A percentile compares a stretch with the other conserved stretches of the same genome.
phyloP scores from a whole-genome alignment of 371 early-diverging fungal genomes.

The Actinomucor elegans region DNA sequence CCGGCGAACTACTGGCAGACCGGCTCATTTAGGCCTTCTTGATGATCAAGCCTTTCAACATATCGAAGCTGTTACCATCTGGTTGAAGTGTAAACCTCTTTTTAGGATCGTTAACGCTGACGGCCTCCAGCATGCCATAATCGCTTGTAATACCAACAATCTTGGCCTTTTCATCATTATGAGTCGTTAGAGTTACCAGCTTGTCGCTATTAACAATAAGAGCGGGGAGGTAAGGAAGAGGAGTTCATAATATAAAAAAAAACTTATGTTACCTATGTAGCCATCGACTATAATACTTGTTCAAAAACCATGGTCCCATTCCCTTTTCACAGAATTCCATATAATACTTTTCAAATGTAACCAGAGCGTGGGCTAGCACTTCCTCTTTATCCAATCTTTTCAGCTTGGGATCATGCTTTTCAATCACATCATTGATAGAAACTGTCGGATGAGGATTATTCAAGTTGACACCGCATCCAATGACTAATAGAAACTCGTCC shows the following conservation, averaged over 20 bases:
- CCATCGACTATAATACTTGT: conserved; percentile 79
- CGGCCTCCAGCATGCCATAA: conserved; percentile 72
- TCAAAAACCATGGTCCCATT: conserved; percentile 66
- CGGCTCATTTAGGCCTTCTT: conserved; percentile 57
- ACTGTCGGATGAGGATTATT: conserved; percentile 80
- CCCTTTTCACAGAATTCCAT: conserved; percentile 63
- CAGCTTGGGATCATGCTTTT: conserved; percentile 43
- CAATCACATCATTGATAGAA: conserved; percentile 78
- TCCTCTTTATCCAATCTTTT: conserved; percentile 60
- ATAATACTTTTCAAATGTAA: conserved; percentile 73
- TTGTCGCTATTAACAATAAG: conserved; percentile 49
- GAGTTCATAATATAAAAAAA: background rate
- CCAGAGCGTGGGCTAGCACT: conserved; percentile 69
- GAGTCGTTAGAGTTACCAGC: conserved; percentile 64
- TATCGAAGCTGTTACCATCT: conserved; percentile 97
- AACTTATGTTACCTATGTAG: conserved; percentile 73
- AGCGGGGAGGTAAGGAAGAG: background rate
- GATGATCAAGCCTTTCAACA: conserved; percentile 87
- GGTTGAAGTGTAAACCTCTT: conserved; percentile 79
- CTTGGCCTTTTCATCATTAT: conserved; percentile 51
- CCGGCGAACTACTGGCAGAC: too few relatives aligned
- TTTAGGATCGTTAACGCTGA: conserved; percentile 52
- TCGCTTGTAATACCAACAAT: conserved; percentile 76
- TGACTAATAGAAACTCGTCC: conserved; percentile 71
- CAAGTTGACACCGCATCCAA: conserved; percentile 82